Evolutionary conservation across 1,139 yeast species (phyloP), one percentile per base, ranked within the genome.

Genomic region (Zhuliangozyma parablackwelliae): DNA sequence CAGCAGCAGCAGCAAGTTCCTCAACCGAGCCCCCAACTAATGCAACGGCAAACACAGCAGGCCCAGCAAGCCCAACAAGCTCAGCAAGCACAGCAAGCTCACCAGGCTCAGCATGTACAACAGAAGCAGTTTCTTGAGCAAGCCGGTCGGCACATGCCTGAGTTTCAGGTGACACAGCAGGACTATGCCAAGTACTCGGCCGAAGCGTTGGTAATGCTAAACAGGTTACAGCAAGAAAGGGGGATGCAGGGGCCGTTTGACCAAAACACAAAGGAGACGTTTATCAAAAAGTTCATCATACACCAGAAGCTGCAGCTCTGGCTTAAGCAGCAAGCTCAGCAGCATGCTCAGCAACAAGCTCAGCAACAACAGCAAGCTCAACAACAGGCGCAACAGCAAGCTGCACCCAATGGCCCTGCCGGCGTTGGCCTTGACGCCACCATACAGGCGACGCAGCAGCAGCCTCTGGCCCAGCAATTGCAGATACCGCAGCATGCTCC

Each of bases 261-360:
- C 30, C 65, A 54, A 32, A 46, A 52, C 21, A 53, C 64, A 46
- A 65, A 63, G 47, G 74, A 68, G 38, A 60, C 53, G 30, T 70
- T 69, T 43, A 61, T 70, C 30, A 53, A 64, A 27, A 67, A 65
- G 44, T 70, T 56, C 47, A 68, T 70, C 33, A 49, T 59, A 24
- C 74, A 69, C 45, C 74, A 69, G 42, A 70, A 69, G 45, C 53
- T 64, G 4, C 59, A 55, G 28, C 52, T 57, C n/a, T 66, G 72
- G 71, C 66, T 65, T 37, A 71, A 68, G 33, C 65, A 63, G 40
- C 48, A 41, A 33, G 41, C 39, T 28, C 42, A 47, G 29, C 38
- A 41, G 16, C 53, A 45, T 16, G 16, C 43, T 33, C 38, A 30
- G 21, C 36, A 28, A 23, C 55, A 43, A 21, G 47, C 45, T 7